Conservation (phyloP, 2,329 filamentous ascomycete species). For the Colletotrichum eremochloae region DNA sequence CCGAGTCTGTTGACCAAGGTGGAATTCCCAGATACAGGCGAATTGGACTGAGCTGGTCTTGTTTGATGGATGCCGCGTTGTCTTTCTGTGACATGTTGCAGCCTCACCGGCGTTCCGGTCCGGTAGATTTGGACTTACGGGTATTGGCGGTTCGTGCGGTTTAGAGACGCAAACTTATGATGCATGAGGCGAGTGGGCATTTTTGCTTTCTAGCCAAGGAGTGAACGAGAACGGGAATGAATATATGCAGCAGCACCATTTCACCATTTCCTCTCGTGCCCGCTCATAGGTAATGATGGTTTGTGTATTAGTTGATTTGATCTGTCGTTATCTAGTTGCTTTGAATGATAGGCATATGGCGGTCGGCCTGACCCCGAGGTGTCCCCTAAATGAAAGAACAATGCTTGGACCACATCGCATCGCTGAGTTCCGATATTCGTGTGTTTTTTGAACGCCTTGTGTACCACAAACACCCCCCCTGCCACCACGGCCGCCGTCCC, state of each 20-base stretch:
- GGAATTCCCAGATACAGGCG: background rate
- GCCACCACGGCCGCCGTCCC: background rate
- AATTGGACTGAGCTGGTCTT: conserved; percentile 11
- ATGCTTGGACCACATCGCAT: conserved; percentile 21
- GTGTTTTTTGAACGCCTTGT: conserved; percentile 28
- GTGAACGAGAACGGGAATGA: too few relatives aligned
- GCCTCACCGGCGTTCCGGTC: background rate
- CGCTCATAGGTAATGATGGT: background rate
- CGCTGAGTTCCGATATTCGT: conserved; percentile 12
- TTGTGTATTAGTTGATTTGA: conserved; percentile 4
- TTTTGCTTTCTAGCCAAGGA: background rate
- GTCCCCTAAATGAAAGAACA: conserved; percentile 13
- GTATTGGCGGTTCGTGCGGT: background rate
- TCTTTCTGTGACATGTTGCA: conserved; percentile 15
- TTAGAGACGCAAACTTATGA: background rate
- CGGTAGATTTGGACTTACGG: background rate
- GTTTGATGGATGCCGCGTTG: background rate
- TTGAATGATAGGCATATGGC: conserved; percentile 3
- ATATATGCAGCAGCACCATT: background rate
- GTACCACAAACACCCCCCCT: background rate
- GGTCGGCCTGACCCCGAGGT: background rate
- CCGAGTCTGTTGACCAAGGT: background rate
- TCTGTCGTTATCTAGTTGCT: background rate
- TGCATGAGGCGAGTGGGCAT: background rate
- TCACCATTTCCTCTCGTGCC: background rate